These are phyloP conservation scores for Beauveria varroae DNA, from an alignment of 2,329 filamentous ascomycete genomes.

Conservation along the genomic window DNA sequence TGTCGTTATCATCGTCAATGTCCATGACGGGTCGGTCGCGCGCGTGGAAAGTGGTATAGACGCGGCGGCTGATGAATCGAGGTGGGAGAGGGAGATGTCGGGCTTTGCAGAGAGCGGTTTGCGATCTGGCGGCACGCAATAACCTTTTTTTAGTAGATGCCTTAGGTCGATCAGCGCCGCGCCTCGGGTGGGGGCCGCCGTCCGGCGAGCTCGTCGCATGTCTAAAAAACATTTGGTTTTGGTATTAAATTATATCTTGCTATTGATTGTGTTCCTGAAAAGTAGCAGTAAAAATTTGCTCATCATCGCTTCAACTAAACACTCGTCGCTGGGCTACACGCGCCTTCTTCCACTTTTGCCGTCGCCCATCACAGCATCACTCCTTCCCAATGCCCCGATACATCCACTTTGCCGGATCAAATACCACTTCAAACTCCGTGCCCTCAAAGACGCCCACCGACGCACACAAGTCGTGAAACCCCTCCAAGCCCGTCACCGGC, in stretches of 20 bases:
- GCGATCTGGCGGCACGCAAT: constrained; percentile 1
- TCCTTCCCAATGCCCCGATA: constrained; percentile 27
- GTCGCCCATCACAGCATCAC: not conserved
- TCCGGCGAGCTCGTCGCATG: too few relatives aligned
- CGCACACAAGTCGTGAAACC: constrained; percentile 62
- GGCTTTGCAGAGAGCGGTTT: not conserved
- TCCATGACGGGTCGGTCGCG: constrained; percentile 37
- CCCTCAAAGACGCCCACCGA: constrained; percentile 63
- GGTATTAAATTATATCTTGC: too few relatives aligned
- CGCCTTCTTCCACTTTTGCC: not conserved
- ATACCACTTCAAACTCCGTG: constrained; percentile 61
- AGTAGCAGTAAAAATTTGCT: too few relatives aligned
- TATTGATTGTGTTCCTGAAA: too few relatives aligned
- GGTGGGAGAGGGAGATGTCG: not conserved
- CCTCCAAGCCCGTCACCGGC: constrained; percentile 60
- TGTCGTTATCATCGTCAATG: constrained; percentile 44
- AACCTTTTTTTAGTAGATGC: not conserved
- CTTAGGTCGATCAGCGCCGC: too few relatives aligned
- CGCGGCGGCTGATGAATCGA: not conserved
- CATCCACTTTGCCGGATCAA: constrained; percentile 52
- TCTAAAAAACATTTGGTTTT: too few relatives aligned
- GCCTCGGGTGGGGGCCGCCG: too few relatives aligned
- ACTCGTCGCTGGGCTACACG: not conserved
- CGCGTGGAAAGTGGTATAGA: not conserved
- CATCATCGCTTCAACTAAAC: too few relatives aligned